Conservation (phyloP, 2,329 filamentous ascomycete genomes). For the Nigrospora sphaerica region DNA sequence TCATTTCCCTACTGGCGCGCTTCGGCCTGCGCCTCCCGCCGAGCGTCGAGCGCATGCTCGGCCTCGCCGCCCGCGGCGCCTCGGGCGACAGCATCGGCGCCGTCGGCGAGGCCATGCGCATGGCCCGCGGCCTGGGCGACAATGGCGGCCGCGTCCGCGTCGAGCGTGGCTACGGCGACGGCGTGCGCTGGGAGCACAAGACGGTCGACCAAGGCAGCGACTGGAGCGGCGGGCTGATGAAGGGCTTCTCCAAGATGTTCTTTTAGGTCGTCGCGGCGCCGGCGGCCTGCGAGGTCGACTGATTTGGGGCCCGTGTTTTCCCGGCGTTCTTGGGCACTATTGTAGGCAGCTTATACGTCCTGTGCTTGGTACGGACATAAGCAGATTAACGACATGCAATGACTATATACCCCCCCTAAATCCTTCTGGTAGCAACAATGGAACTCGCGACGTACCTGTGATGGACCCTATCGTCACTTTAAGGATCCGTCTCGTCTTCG, state of each 20-base stretch:
- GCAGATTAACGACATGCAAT: no score
- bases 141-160: slow-evolving; percentile 20
- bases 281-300: slow-evolving; percentile 1
- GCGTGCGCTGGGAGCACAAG: slow-evolving; percentile 30
- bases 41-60: slow-evolving; percentile 51
- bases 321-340: background rate
- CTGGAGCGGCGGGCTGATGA: slow-evolving; percentile 15
- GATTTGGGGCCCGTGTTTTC: background rate
- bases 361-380: no score
- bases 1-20: slow-evolving; percentile 68
- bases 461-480: no score
- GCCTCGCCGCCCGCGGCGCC: slow-evolving; percentile 42
- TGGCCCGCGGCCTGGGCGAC: slow-evolving; percentile 33
- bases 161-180: slow-evolving; percentile 24
- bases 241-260: slow-evolving; percentile 7
- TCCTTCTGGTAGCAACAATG: no score
- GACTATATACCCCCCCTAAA: no score
- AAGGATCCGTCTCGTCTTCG: no score
- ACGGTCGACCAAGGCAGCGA: slow-evolving; percentile 23
- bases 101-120: slow-evolving; percentile 47
- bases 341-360: no score
- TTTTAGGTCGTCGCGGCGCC: slow-evolving; percentile 8
- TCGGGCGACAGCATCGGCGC: slow-evolving; percentile 40
- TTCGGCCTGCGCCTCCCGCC: slow-evolving; percentile 74
- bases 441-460: no score